A percentile compares a stretch with the other conserved stretches of the same genome.
Evolutionary conservation across 495 filamentous ascomycete genomes (phyloP).

Genomic region (Staphylotrichum tortipilum): DNA sequence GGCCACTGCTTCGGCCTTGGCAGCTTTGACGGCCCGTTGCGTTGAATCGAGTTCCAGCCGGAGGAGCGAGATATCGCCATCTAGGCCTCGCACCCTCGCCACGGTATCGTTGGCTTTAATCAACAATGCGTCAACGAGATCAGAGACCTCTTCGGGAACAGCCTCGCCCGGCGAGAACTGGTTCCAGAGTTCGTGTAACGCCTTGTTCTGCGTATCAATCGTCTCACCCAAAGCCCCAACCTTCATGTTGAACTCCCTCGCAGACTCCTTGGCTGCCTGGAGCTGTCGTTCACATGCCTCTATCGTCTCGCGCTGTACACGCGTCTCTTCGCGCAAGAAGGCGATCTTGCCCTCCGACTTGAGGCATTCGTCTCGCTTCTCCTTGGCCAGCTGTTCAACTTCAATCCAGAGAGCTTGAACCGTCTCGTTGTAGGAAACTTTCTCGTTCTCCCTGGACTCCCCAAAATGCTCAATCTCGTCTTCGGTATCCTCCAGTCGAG

Average conservation of each 20-base stretch:
- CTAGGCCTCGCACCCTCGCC: conserved; percentile 33
- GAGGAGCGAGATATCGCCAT: conserved; percentile 36
- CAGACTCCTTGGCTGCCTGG: conserved; percentile 43
- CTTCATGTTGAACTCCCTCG: conserved; percentile 40
- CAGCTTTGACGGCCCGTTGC: conserved; percentile 23
- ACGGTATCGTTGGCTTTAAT: conserved; percentile 50
- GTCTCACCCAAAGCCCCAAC: conserved; percentile 40
- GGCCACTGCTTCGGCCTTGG: conserved; percentile 33
- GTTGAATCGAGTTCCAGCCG: conserved; percentile 39
- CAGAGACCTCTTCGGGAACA: conserved; percentile 48
- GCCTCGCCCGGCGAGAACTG: conserved; percentile 49
- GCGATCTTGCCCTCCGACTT: conserved; percentile 48
- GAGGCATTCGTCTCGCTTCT: conserved; percentile 48
- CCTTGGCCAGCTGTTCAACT: conserved; percentile 50
- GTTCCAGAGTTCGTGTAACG: conserved; percentile 53
- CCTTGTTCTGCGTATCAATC: conserved; percentile 43
- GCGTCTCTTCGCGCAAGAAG: conserved; percentile 48
- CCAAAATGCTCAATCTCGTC: conserved; percentile 80
- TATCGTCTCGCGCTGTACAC: conserved; percentile 44
- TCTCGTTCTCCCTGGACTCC: conserved; percentile 75
- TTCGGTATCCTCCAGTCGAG: conserved; percentile 75
- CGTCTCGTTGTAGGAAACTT: conserved; percentile 55
- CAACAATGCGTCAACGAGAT: conserved; percentile 56
- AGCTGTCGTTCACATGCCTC: conserved; percentile 47
- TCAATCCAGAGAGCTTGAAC: conserved; percentile 62